A percentile compares a stretch with the other conserved stretches of the same genome.
Evolutionary conservation across 2,329 filamentous ascomycete genomes (phyloP).

Genomic region (Colletotrichum sp.): DNA sequence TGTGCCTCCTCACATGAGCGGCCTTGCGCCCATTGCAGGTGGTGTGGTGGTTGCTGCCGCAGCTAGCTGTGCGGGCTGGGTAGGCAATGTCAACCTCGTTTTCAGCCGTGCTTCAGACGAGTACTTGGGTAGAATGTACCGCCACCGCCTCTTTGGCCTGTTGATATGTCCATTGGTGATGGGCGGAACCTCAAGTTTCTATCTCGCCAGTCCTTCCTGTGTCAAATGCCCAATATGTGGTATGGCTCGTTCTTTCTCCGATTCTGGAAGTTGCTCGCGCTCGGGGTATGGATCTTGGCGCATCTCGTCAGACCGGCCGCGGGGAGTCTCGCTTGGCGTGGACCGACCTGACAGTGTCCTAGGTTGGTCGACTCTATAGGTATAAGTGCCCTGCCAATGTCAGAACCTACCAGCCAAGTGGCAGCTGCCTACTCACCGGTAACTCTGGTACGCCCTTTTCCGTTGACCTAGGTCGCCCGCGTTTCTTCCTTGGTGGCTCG

Average conservation of each 20-base stretch:
- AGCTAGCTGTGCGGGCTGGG: not conserved
- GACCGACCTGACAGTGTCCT: not conserved
- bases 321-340: not conserved
- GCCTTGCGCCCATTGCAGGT: not conserved
- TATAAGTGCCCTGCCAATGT: not conserved
- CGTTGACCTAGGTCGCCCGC: conserved; percentile 3
- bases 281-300: not conserved
- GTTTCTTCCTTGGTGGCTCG: not conserved
- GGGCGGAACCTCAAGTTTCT: not conserved
- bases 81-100: not conserved
- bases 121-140: not conserved
- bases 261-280: not conserved
- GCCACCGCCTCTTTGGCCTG: not conserved
- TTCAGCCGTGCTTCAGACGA: not conserved
- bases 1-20: not conserved
- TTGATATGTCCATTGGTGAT: not conserved
- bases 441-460: conserved; percentile 1
- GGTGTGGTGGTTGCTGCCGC: not conserved
- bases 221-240: conserved; percentile 9
- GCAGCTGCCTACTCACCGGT: not conserved
- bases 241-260: conserved; percentile 8
- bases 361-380: not conserved
- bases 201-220: conserved; percentile 14
- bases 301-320: not conserved
- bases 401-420: not conserved